Evolutionary conservation across 306 rosid genomes (phyloP).

Genomic region (Casuarina glauca): DNA sequence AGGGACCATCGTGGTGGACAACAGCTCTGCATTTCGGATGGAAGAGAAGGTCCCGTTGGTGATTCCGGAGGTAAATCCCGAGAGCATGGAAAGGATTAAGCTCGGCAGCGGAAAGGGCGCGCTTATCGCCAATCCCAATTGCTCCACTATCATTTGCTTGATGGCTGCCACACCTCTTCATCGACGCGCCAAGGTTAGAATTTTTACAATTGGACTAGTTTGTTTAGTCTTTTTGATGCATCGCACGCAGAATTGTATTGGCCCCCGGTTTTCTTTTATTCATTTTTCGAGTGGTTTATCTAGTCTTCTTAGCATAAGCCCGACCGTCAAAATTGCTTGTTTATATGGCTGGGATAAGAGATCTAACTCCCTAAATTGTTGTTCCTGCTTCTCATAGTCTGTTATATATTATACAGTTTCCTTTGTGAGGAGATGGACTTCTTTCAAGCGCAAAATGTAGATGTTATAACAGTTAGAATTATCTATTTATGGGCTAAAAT

Average conservation of each 20-base stretch:
- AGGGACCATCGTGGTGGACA: slow-evolving; percentile 87
- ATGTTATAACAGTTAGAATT: neutral
- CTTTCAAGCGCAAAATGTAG: neutral
- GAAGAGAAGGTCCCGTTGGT: slow-evolving; percentile 77
- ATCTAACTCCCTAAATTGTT: neutral
- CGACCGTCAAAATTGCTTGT: neutral
- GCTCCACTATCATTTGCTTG: slow-evolving; percentile 94
- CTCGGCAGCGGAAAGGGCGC: slow-evolving; percentile 79
- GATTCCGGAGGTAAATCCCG: slow-evolving; percentile 97
- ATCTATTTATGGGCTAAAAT: neutral
- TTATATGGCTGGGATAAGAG: neutral
- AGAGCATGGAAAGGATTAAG: slow-evolving; percentile 73
- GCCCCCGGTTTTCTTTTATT: neutral
- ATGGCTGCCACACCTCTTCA: slow-evolving; percentile 98
- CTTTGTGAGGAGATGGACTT: neutral
- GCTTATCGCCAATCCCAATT: slow-evolving; percentile 91
- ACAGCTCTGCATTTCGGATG: slow-evolving; percentile 97
- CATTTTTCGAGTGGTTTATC: neutral
- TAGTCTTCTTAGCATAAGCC: neutral
- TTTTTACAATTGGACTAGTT: neutral
- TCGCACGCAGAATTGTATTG: neutral
- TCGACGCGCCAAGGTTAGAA: slow-evolving; percentile 72
- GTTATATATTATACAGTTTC: too few relatives aligned
- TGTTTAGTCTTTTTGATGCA: neutral
- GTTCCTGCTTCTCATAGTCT: neutral